Conservation (phyloP, 192 early-diverging fungal genomes). For the Gamsiella multidivaricata region DNA sequence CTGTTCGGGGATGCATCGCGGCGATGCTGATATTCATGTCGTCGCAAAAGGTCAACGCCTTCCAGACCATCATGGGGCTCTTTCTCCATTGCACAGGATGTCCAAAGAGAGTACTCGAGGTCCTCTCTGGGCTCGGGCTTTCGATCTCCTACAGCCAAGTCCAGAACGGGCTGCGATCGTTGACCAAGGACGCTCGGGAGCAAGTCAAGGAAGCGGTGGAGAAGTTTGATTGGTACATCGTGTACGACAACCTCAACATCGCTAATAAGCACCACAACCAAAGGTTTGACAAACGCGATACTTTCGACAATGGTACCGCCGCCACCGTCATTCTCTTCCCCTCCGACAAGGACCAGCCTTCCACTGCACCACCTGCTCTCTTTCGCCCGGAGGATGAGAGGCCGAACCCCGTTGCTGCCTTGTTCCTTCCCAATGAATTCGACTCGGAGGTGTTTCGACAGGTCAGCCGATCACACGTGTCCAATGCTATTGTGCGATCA, state of each 20-base stretch:
- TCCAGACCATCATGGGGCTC: slow-evolving; percentile 26
- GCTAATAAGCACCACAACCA: slow-evolving; percentile 16
- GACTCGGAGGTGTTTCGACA: slow-evolving; percentile 12
- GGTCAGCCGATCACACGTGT: slow-evolving; percentile 8
- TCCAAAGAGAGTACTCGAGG: slow-evolving; percentile 1
- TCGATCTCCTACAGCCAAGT: slow-evolving; percentile 20
- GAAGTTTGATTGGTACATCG: neutral
- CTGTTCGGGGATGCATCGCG: slow-evolving; percentile 25
- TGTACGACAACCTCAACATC: slow-evolving; percentile 36
- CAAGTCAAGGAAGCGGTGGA: slow-evolving; percentile 1
- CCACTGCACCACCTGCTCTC: slow-evolving; percentile 8
- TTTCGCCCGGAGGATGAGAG: slow-evolving; percentile 19
- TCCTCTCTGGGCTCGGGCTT: slow-evolving; percentile 16
- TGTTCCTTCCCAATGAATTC: slow-evolving; percentile 21
- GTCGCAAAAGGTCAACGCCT: slow-evolving; percentile 14
- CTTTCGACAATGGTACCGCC: slow-evolving; percentile 20
- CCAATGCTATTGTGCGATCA: slow-evolving; percentile 7
- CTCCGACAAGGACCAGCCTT: slow-evolving; percentile 6
- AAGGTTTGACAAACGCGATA: slow-evolving; percentile 20
- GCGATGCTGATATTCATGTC: slow-evolving; percentile 24
- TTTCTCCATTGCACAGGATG: slow-evolving; percentile 22
- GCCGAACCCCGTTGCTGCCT: neutral
- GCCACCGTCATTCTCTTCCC: slow-evolving; percentile 23
- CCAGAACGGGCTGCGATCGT: slow-evolving; percentile 11
- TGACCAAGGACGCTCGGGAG: slow-evolving; percentile 13